A percentile compares a stretch with the other conserved stretches of the same genome.
Evolutionary conservation across 495 filamentous ascomycete genomes (phyloP).

Genomic region (Penicillium psychrofluorescens): DNA sequence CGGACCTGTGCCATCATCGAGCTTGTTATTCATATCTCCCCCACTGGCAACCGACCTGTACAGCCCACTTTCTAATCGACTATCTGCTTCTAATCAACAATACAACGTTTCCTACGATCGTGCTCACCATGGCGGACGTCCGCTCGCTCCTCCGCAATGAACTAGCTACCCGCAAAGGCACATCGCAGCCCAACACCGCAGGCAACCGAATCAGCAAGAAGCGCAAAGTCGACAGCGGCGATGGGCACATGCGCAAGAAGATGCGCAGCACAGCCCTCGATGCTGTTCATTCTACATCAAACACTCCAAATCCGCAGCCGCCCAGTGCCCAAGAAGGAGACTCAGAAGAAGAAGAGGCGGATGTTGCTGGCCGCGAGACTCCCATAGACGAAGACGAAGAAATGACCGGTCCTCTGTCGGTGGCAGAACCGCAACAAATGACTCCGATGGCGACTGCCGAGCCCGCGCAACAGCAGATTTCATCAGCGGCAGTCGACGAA

Average conservation of each 20-base stretch:
- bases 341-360: conserved; percentile 27
- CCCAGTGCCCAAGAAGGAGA: conserved; percentile 20
- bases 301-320: conserved; percentile 10
- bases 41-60: conserved; percentile 16
- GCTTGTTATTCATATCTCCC: conserved; percentile 25
- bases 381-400: conserved; percentile 15
- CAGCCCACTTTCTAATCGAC: neutral
- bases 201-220: conserved; percentile 46
- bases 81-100: neutral
- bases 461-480: neutral
- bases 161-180: conserved; percentile 66
- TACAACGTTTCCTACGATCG: neutral
- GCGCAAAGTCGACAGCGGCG: conserved; percentile 46
- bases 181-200: conserved; percentile 30
- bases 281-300: conserved; percentile 17
- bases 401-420: too few relatives aligned
- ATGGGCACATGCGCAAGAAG: conserved; percentile 42
- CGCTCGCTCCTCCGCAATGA: conserved; percentile 76
- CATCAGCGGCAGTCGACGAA: conserved; percentile 52
- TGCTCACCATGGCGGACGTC: conserved; percentile 66
- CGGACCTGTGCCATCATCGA: neutral
- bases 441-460: conserved; percentile 3
- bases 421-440: too few relatives aligned
- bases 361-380: conserved; percentile 18
- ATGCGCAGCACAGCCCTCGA: conserved; percentile 27